Percentiles rank a stretch among this genome's conserved stretches.
Conservation (phyloP, 2,329 filamentous ascomycete genomes). For the Epichloe bromicola region DNA sequence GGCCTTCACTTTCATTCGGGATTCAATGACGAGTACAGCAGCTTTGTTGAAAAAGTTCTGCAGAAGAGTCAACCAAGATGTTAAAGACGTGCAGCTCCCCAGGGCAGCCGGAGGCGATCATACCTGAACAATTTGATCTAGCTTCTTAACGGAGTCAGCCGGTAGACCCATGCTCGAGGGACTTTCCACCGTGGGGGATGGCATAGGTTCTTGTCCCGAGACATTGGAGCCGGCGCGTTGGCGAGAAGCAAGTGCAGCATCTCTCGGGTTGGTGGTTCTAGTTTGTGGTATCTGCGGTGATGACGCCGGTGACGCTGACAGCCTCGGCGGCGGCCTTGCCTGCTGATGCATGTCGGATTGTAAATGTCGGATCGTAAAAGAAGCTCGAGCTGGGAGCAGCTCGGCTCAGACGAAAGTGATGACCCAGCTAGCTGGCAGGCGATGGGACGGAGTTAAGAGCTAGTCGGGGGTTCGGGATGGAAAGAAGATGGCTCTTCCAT, state of each 20-base stretch:
- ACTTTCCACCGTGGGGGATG: constrained; percentile 35
- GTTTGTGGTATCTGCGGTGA: constrained; percentile 53
- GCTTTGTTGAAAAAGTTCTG: constrained; percentile 90
- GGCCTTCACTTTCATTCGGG: constrained; percentile 57
- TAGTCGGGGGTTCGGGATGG: background rate
- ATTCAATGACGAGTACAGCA: constrained; percentile 70
- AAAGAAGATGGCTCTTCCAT: constrained; percentile 6
- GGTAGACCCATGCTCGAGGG: constrained; percentile 35
- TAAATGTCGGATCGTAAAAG: constrained; percentile 34
- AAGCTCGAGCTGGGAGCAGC: constrained; percentile 5
- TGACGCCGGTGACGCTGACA: constrained; percentile 54
- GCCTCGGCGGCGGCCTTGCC: constrained; percentile 59
- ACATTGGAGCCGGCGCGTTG: constrained; percentile 32
- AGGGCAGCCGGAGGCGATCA: constrained; percentile 2
- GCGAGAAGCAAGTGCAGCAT: constrained; percentile 33
- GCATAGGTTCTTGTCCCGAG: constrained; percentile 24
- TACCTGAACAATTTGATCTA: constrained; percentile 91
- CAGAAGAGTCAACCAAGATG: background rate
- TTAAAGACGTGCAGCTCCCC: background rate
- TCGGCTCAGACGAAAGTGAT: background rate
- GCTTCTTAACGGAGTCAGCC: constrained; percentile 59
- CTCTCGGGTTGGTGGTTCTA: constrained; percentile 63
- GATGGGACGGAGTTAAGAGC: background rate
- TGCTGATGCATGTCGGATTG: constrained; percentile 70
- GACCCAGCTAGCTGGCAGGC: background rate